These are phyloP conservation scores for Chaetomium sp. DNA, from an alignment of 2,329 filamentous ascomycete genomes.

Conservation along the genomic window DNA sequence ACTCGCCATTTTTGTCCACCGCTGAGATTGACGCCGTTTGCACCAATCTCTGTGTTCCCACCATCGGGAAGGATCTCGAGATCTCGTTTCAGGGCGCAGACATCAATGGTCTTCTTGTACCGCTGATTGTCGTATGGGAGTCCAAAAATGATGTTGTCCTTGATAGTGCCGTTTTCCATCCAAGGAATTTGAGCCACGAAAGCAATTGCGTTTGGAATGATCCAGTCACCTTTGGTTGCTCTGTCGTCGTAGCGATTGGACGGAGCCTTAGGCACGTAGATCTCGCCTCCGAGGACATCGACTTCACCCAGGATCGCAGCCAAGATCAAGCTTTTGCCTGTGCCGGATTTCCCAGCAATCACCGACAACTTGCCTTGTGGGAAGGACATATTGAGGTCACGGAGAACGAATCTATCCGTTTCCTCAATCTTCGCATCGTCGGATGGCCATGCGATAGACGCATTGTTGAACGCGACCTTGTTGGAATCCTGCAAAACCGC, in stretches of 20 bases:
- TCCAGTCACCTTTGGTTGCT: conserved; percentile 61
- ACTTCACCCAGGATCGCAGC: conserved; percentile 69
- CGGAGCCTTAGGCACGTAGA: conserved; percentile 50
- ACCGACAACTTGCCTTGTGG: conserved; percentile 64
- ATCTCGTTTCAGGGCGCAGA: conserved; percentile 70
- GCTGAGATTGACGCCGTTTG: conserved; percentile 77
- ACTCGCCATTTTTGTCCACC: conserved; percentile 81
- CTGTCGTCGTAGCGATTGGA: conserved; percentile 54
- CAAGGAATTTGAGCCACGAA: conserved; percentile 76
- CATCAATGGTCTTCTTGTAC: conserved; percentile 63
- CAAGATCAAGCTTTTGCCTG: conserved; percentile 70
- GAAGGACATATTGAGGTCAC: conserved; percentile 59
- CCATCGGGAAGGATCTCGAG: conserved; percentile 70
- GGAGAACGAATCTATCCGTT: conserved; percentile 57
- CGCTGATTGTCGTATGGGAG: conserved; percentile 62
- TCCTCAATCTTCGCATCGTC: conserved; percentile 49
- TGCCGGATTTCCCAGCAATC: conserved; percentile 70
- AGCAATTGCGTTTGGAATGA: conserved; percentile 61
- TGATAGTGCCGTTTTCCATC: conserved; percentile 77
- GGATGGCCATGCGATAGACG: conserved; percentile 67
- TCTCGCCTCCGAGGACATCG: conserved; percentile 57
- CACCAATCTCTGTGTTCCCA: conserved; percentile 73
- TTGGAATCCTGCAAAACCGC: conserved; percentile 48
- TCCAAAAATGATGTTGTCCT: conserved; percentile 73
- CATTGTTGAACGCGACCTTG: conserved; percentile 58